Base-by-base conservation (phyloP, 1,284 basidiomycete species). In the Volvariella surrecta region DNA sequence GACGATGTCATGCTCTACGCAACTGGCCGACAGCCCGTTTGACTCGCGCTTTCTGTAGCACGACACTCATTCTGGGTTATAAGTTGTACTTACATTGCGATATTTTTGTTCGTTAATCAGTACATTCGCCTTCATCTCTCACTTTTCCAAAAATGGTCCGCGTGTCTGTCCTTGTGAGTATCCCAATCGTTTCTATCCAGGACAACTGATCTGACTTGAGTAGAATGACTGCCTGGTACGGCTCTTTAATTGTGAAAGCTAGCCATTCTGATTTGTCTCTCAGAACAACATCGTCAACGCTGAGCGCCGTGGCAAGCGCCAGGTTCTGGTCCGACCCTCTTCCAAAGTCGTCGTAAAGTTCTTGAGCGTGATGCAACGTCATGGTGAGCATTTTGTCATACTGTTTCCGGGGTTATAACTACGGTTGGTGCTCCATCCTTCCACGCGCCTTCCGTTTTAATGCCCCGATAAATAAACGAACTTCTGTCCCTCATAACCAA, bases 321-420 rank as follows among this genome's bases (percentile, higher is more conserved):
- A 97, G 74, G 93, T 97, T 52, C 82, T 97, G 55, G 80, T 97
- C 68, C 83, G 93, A 46, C 93, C 93, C 50, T 91, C 89, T 16
- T 94, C 90, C 53, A 97, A 97, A 73, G 93, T 97, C 66, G 80
- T 96, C 55, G 82, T 97, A 58, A 95, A 95, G 68, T 94, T 95
- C 71, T 73, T 97, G 55, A 85, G 80, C 55, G 93, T 97, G 60
- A 95, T 97, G 90, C 94, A 97, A 70, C 87, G 91, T 57, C 93
- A 96, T 71, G 93, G 93, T 89, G 56, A 73, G 90, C 74, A 21
- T 43, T 34, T 47, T 43, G 42, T 39, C 28, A 28, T 49, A 31
- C 44, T 40, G 18, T 13, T 54, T 72, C n/a, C 76, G 77, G 78
- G 73, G 75, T 73, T 67, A 82, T 82, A 82, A 82, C 79, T 82